These are phyloP conservation scores for Irpex sp. DNA, from an alignment of 1,284 basidiomycete genomes.

Conservation along the genomic window DNA sequence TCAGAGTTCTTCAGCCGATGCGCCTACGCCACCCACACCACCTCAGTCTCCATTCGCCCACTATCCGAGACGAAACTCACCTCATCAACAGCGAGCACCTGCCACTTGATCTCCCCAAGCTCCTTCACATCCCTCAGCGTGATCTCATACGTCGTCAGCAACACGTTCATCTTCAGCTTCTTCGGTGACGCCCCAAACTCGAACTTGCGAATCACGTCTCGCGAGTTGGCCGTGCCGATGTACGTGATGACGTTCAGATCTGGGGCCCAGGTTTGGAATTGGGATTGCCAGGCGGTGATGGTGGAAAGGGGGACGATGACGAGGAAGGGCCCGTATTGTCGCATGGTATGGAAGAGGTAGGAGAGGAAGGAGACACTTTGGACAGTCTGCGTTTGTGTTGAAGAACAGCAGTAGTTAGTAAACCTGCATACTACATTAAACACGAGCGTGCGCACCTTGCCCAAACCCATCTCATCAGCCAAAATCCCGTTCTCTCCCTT, in stretches of 20 bases:
- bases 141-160: slow-evolving; percentile 97
- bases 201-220: slow-evolving; percentile 88
- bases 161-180: slow-evolving; percentile 95
- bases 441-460: slow-evolving; percentile 61
- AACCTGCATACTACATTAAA: neutral
- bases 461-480: slow-evolving; percentile 99
- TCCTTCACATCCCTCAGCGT: slow-evolving; percentile 90
- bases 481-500: slow-evolving; percentile 96
- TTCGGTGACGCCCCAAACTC: slow-evolving; percentile 88
- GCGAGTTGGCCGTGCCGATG: slow-evolving; percentile 86
- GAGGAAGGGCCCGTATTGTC: slow-evolving; percentile 96
- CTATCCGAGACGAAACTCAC: slow-evolving; percentile 33
- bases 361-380: slow-evolving; percentile 96
- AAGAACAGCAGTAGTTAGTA: slow-evolving; percentile 1
- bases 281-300: slow-evolving; percentile 96
- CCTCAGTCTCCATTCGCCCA: neutral
- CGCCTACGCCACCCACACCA: slow-evolving; percentile 47
- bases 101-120: slow-evolving; percentile 95
- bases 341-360: slow-evolving; percentile 90
- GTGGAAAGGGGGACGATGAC: slow-evolving; percentile 98
- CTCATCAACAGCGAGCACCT: slow-evolving; percentile 94
- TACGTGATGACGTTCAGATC: slow-evolving; percentile 97
- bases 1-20: slow-evolving; percentile 98
- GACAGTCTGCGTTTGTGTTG: slow-evolving; percentile 62
- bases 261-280: slow-evolving; percentile 95